These are phyloP conservation scores for Talaromyces stipitatus DNA, from an alignment of 495 filamentous ascomycete species.

Conservation along the genomic window DNA sequence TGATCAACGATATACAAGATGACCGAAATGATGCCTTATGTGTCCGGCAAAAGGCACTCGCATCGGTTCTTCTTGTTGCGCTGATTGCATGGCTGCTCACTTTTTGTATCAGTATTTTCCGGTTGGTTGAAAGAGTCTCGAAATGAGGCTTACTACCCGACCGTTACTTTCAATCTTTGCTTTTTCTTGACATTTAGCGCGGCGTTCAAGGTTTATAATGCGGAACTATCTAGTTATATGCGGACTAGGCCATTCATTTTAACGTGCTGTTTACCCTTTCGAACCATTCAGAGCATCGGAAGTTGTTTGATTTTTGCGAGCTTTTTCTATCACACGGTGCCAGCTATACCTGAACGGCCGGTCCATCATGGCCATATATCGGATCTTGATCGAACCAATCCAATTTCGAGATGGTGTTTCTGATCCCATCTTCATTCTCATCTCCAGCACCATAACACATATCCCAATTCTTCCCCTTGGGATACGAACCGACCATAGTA, in stretches of 20 bases:
- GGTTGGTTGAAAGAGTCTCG: constrained; percentile 65
- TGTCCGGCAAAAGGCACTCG: constrained; percentile 65
- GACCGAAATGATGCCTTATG: constrained; percentile 49
- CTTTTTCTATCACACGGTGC: neutral
- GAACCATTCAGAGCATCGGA: neutral
- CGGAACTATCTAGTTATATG: neutral
- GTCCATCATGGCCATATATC: constrained; percentile 50
- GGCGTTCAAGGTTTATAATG: neutral
- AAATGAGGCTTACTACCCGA: neutral
- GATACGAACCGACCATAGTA: constrained; percentile 62
- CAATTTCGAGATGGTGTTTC: constrained; percentile 35
- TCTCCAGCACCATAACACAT: constrained; percentile 57
- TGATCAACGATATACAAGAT: constrained; percentile 28
- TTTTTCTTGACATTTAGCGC: neutral
- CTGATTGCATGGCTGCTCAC: constrained; percentile 85
- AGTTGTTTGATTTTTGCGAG: neutral
- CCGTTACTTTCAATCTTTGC: neutral
- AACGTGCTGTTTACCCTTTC: neutral
- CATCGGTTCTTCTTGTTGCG: constrained; percentile 73
- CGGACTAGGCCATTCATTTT: neutral
- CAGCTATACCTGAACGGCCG: constrained; percentile 30
- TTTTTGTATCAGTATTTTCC: constrained; percentile 80
- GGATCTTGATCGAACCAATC: constrained; percentile 54
- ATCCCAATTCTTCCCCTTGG: constrained; percentile 49
- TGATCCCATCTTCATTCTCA: constrained; percentile 42